Base-by-base conservation (phyloP, 768 basidiomycete species). In the Termitomyces sp. region DNA sequence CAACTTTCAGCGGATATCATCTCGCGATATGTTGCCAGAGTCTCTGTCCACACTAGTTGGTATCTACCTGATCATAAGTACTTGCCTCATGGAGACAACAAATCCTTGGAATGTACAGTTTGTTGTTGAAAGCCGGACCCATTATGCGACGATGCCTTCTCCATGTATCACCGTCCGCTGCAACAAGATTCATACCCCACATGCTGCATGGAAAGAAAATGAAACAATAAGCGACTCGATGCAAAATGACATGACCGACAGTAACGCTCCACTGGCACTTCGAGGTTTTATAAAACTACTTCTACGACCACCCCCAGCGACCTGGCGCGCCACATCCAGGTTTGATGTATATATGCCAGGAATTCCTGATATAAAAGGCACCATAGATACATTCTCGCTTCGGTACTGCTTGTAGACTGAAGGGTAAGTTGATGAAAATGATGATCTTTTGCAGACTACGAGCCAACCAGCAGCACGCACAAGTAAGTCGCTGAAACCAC, bases 171-270 rank as follows among this genome's bases (percentile, higher is more conserved):
- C 73, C 76, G 53, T 79, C 76, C 1, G 76, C 71, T 8, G 78
- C 72, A n/a, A 78, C 64, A 8, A 82, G 68, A 58, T 81, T 82
- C 70, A 74, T 73, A 2, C 81, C 81, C 70, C 76, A 81, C 16
- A 76, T 58, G 1, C 75, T 77, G 70, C 61, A 72, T 60, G 13
- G 73, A 54, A 48, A 53, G 46, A 66, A 16, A 41, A 55, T 37
- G 56, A 58, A 44, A 45, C 34, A 30, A 12, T 60, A 31, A 39
- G 1, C 41, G 12, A 11, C 41, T 54, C 15, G 0, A 18, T 27
- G 30, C 31, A 0, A 37, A 47, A 55, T n/a, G 22, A 44, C 4
- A 41, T 46, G 13, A 67, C 76, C 18, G 54, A 77, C 78, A 74
- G 52, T 22, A 78, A 60, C 1, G 70, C 63, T 15, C 31, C 58